phyloP scores from a whole-genome alignment of 768 basidiomycete species.

The Hericium alpestre region DNA sequence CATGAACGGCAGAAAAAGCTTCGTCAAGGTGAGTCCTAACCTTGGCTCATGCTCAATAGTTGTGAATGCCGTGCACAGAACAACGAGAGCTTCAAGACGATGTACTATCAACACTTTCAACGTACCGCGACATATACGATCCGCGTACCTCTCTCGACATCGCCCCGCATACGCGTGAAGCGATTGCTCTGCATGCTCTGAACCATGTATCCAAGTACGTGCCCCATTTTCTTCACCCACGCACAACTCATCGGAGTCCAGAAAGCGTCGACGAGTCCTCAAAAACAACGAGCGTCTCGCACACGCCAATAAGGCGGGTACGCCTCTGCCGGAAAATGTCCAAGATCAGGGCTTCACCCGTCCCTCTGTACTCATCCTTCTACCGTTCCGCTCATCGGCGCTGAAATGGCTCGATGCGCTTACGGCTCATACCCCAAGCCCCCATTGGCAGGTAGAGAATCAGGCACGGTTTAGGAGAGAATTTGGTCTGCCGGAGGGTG shows the following conservation, averaged over 20 bases:
- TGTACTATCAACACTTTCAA: constrained; percentile 51
- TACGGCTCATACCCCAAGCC: constrained; percentile 61
- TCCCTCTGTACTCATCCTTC: constrained; percentile 83
- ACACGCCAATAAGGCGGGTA: constrained; percentile 47
- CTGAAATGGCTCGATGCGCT: constrained; percentile 75
- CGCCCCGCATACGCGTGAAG: constrained; percentile 55
- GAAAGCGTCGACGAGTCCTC: constrained; percentile 81
- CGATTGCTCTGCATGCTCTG: constrained; percentile 65
- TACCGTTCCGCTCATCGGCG: constrained; percentile 88
- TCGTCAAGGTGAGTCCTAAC: constrained; percentile 33
- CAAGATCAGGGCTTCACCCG: constrained; percentile 98
- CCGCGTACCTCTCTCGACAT: constrained; percentile 55
- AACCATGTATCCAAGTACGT: constrained; percentile 83
- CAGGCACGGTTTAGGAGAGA: constrained; percentile 71
- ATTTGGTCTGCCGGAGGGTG: constrained; percentile 72
- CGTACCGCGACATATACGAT: constrained; percentile 69
- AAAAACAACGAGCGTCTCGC: constrained; percentile 93
- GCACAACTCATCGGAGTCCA: constrained; percentile 22
- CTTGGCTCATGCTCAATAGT: background rate
- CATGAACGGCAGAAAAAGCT: constrained; percentile 41
- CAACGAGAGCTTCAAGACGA: constrained; percentile 51
- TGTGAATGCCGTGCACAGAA: constrained; percentile 24
- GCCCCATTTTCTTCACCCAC: background rate
- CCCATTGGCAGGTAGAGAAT: constrained; percentile 80
- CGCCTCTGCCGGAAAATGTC: constrained; percentile 56